Base-by-base conservation (phyloP, 495 filamentous ascomycete genomes). In the Penicillium bialowiezense region DNA sequence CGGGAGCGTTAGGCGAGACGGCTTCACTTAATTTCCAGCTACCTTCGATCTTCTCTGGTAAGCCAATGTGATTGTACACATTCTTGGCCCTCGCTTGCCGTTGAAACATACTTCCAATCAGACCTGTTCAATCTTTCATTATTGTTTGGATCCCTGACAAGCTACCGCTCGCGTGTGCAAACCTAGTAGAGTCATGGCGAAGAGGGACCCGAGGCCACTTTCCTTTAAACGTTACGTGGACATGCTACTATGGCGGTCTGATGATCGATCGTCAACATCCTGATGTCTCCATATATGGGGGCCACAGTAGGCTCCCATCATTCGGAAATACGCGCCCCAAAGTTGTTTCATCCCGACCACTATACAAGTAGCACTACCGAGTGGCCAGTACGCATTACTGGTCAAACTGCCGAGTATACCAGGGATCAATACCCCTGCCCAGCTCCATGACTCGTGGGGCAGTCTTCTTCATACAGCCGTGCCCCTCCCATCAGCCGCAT, bases 1-100 rank as follows among this genome's bases (percentile, higher is more conserved):
- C 56, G 68, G 70, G 68, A 73, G 65, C 51, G 61, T 65, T 73
- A 71, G 58, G 68, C 70, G 70, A 71, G 62, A 26, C 28, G 36
- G 37, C 50, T 46, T 41, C 52, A 48, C 42, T 55, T 40, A 20
- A 54, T 58, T 32, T 51, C 26, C 36, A 39, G 32, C 12, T 32
- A 7, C n/a, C 28, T 29, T 26, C 34, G 9, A 13, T n/a, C 5
- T 29, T 37, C 5, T 14, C 29, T 1, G 3, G 1, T 14, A 20
- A 40, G 13, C 41, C 41, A 44, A 45, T 45, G 7, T 36, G 19
- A 45, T 3, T n/a, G 10, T 21, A 17, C 4, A 3, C 18, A 7
- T 35, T 2, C 23, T 6, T 32, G n/a, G 23, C 13, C 15, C 23
- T 43, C 41, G 51, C 34, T 55, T 40, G 41, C 24, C 24, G 23